A percentile compares a stretch with the other conserved stretches of the same genome.
These are phyloP conservation scores for Plasmodium billcollinsi DNA, from an alignment of 169 alveolate genomes.

Conservation along the genomic window DNA sequence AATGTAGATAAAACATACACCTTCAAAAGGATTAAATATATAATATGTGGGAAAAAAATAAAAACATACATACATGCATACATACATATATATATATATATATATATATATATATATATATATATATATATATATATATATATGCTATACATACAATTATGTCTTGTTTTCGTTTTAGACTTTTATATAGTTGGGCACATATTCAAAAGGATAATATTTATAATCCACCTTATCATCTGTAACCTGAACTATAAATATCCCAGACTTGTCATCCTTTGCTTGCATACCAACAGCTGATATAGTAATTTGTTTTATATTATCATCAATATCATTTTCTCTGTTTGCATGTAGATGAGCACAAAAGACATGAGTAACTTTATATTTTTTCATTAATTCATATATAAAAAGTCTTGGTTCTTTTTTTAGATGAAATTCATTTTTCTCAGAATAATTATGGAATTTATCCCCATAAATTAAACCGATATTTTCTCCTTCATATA, in stretches of 20 bases:
- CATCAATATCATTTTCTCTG: conserved; percentile 23
- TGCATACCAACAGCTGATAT: conserved; percentile 51
- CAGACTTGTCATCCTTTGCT: conserved; percentile 18
- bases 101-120: background rate
- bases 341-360: conserved; percentile 53
- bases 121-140: background rate
- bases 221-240: conserved; percentile 14
- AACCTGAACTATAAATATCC: conserved; percentile 34
- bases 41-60: background rate
- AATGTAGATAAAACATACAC: background rate
- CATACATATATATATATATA: background rate
- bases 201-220: conserved; percentile 40
- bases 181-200: background rate
- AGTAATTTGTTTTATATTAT: conserved; percentile 40
- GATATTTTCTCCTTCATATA: conserved; percentile 44
- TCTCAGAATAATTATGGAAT: conserved; percentile 18
- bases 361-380: conserved; percentile 41
- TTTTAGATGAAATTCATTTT: conserved; percentile 30
- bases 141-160: no score
- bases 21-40: no score
- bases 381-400: conserved; percentile 43
- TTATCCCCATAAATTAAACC: conserved; percentile 42
- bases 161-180: background rate
- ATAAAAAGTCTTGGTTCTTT: conserved; percentile 34
- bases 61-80: no score